A percentile compares a stretch with the other conserved stretches of the same genome.
Conservation (phyloP, 176 grass and related monocot species). For the Metroxylon sagu region DNA sequence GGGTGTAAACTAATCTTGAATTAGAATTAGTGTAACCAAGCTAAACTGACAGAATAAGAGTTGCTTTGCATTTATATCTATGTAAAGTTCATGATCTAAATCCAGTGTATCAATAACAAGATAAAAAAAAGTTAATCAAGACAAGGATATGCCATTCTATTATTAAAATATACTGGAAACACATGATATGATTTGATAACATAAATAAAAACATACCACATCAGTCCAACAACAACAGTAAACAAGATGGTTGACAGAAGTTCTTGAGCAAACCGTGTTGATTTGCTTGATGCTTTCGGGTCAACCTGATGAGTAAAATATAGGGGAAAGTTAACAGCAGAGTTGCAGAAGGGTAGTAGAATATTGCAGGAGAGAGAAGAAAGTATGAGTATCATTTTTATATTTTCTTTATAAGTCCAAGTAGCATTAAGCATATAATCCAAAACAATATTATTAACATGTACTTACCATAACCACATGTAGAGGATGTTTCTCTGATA, state of each 20-base stretch:
- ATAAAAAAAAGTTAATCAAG: conserved; percentile 8
- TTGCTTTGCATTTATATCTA: too few relatives aligned
- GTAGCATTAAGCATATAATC: too few relatives aligned
- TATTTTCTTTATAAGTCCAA: too few relatives aligned
- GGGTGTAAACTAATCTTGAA: too few relatives aligned
- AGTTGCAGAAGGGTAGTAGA: not conserved
- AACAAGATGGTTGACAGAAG: conserved; percentile 81
- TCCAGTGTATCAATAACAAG: not conserved
- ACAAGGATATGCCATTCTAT: too few relatives aligned
- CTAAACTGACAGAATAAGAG: too few relatives aligned
- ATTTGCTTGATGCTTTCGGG: conserved; percentile 81
- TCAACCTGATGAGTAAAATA: conserved; percentile 66
- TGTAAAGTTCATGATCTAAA: not conserved
- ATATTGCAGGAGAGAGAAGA: conserved; percentile 8
- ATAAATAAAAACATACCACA: conserved; percentile 58
- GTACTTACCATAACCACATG: conserved; percentile 89
- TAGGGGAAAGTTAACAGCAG: conserved; percentile 4
- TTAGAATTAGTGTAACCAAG: too few relatives aligned
- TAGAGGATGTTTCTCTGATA: conserved; percentile 96
- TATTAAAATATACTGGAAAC: too few relatives aligned
- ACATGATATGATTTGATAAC: not conserved
- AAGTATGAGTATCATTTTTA: too few relatives aligned
- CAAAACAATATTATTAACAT: conserved; percentile 3
- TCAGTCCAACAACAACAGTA: conserved; percentile 50
- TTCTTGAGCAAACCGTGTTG: conserved; percentile 76